Conservation (phyloP, 73 alveolate species). For the Paramecium primaurelia region DNA sequence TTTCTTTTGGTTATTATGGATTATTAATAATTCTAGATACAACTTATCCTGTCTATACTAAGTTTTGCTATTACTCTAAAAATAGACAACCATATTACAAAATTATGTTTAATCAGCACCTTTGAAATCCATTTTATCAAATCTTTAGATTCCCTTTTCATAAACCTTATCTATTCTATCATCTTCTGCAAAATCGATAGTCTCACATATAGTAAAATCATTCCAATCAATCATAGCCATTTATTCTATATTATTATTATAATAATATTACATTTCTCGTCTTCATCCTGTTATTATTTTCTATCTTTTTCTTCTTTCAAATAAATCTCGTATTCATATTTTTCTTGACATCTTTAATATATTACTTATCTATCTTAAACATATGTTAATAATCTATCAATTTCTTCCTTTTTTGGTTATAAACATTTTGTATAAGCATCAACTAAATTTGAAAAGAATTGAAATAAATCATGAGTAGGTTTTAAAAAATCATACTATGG, state of each 20-base stretch:
- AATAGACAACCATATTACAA: slow-evolving; percentile 1
- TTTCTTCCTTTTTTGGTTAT: slow-evolving; percentile 79
- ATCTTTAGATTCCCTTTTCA: slow-evolving; percentile 65
- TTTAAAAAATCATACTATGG: slow-evolving; percentile 96
- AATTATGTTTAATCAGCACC: slow-evolving; percentile 52
- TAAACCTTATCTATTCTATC: slow-evolving; percentile 69
- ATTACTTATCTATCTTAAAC: slow-evolving; percentile 33
- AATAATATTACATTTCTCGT: slow-evolving; percentile 60
- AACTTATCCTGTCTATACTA: slow-evolving; percentile 67
- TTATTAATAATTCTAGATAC: slow-evolving; percentile 59
- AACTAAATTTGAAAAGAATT: slow-evolving; percentile 90
- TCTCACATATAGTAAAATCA: slow-evolving; percentile 93
- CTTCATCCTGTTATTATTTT: slow-evolving; percentile 75
- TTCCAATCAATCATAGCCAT: slow-evolving; percentile 93
- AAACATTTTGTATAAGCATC: slow-evolving; percentile 91
- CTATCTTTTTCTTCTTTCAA: slow-evolving; percentile 74
- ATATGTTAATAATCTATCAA: slow-evolving; percentile 58
- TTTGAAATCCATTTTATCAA: slow-evolving; percentile 62
- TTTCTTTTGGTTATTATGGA: slow-evolving; percentile 38
- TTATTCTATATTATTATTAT: background rate
- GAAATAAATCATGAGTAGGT: slow-evolving; percentile 95
- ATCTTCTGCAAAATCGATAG: slow-evolving; percentile 92
- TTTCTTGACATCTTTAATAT: slow-evolving; percentile 49
- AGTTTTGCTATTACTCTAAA: slow-evolving; percentile 17
- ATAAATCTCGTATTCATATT: slow-evolving; percentile 75